Percentiles rank a stretch among this genome's conserved stretches.
These are phyloP conservation scores for Arachnopeziza araneosa DNA, from an alignment of 2,329 filamentous ascomycete genomes.

Conservation along the genomic window DNA sequence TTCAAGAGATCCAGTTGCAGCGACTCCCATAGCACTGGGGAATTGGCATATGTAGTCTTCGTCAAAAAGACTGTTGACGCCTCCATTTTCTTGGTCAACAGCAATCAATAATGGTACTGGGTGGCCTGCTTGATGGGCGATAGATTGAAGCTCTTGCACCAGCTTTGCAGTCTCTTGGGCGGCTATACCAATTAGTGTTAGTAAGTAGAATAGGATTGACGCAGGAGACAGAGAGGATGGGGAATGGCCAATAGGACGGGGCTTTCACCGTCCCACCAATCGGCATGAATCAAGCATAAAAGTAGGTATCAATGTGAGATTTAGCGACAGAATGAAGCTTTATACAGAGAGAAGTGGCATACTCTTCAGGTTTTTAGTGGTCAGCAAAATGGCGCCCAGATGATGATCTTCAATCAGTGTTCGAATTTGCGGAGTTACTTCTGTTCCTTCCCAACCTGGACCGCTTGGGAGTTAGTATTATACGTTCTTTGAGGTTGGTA, in stretches of 20 bases:
- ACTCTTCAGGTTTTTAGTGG: conserved; percentile 84
- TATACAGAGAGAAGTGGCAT: conserved; percentile 15
- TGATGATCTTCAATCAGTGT: conserved; percentile 78
- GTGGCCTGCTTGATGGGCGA: conserved; percentile 86
- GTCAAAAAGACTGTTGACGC: conserved; percentile 94
- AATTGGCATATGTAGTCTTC: conserved; percentile 95
- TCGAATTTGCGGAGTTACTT: conserved; percentile 76
- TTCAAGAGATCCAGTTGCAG: conserved; percentile 81
- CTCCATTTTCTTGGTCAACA: conserved; percentile 95
- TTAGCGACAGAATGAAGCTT: not conserved
- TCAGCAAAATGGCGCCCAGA: conserved; percentile 79
- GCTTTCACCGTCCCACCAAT: too few relatives aligned
- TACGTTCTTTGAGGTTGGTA: not conserved
- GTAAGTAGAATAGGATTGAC: not conserved
- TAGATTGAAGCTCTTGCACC: conserved; percentile 86
- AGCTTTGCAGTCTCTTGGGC: conserved; percentile 84
- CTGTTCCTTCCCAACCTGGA: conserved; percentile 72
- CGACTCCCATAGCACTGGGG: conserved; percentile 92
- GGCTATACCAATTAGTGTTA: conserved; percentile 46
- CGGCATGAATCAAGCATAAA: too few relatives aligned
- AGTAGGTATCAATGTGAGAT: too few relatives aligned
- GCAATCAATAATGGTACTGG: conserved; percentile 84
- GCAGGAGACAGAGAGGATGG: not conserved
- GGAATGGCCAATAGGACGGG: too few relatives aligned
- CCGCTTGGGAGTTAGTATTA: conserved; percentile 4